phyloP scores from a whole-genome alignment of 129 eudicot species.

The Logfia minima region DNA sequence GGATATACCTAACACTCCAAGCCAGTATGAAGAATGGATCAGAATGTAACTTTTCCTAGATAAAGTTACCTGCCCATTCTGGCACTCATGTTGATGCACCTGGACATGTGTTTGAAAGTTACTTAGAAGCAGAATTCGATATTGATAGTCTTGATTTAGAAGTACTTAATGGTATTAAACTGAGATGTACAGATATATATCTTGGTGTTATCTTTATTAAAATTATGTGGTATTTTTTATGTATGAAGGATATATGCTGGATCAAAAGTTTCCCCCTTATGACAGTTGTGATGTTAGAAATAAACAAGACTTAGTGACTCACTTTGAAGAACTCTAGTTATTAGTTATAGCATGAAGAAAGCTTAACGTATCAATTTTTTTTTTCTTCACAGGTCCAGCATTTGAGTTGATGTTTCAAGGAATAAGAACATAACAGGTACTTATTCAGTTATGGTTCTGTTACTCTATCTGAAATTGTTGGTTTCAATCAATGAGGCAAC shows the following conservation, averaged over 20 bases:
- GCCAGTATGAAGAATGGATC: constrained; percentile 74
- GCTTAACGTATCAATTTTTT: neutral
- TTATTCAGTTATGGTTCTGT: neutral
- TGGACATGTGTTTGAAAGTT: constrained; percentile 61
- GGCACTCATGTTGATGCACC: constrained; percentile 97
- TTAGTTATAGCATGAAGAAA: neutral
- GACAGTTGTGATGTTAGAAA: neutral
- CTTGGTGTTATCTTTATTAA: neutral
- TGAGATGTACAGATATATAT: neutral
- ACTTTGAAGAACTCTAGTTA: neutral
- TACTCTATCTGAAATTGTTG: neutral
- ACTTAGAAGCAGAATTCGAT: constrained; percentile 69
- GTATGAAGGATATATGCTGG: neutral
- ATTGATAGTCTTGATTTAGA: constrained; percentile 69
- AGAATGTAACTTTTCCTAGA: constrained; percentile 50
- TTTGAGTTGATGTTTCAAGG: constrained; percentile 56
- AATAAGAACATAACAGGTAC: constrained; percentile 57
- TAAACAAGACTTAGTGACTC: neutral
- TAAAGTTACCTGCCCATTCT: constrained; percentile 62
- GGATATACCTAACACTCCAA: constrained; percentile 40
- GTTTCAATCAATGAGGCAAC: neutral
- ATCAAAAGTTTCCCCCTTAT: neutral
- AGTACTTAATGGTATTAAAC: constrained; percentile 50
- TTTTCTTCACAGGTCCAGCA: constrained; percentile 46
- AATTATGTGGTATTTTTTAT: neutral